A percentile compares a stretch with the other conserved stretches of the same genome.
Evolutionary conservation across 1,139 yeast genomes (phyloP).

Genomic region (Kodamaea sp.): DNA sequence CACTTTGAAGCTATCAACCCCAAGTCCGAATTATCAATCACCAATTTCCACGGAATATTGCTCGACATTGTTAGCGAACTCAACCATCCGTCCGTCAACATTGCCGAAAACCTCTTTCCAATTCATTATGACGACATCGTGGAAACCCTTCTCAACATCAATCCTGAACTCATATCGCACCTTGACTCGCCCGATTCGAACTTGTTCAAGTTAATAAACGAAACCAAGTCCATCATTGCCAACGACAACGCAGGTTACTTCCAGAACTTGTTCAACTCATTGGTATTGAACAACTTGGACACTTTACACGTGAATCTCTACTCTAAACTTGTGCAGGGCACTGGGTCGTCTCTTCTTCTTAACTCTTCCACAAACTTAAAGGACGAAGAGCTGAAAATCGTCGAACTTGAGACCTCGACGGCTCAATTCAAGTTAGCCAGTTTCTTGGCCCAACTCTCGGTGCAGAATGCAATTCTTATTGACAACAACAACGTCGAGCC

Average conservation of each 20-base stretch:
- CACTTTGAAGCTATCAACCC: conserved; percentile 71
- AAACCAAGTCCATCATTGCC: conserved; percentile 37
- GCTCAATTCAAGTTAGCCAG: conserved; percentile 62
- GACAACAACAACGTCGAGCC: conserved; percentile 40
- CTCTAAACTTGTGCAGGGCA: conserved; percentile 8
- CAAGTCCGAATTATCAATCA: conserved; percentile 64
- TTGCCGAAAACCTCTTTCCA: conserved; percentile 41
- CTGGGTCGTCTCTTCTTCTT: conserved; percentile 9
- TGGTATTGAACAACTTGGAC: conserved; percentile 30
- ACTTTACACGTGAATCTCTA: conserved; percentile 33
- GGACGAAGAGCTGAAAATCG: conserved; percentile 16
- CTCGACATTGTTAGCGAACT: conserved; percentile 19
- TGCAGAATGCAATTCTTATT: conserved; percentile 61
- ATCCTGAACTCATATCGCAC: conserved; percentile 43
- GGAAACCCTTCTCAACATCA: conserved; percentile 47
- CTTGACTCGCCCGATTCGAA: conserved; percentile 42
- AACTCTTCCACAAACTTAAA: conserved; percentile 10
- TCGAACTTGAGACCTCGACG: conserved; percentile 20
- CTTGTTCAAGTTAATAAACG: conserved; percentile 47
- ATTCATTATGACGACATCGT: conserved; percentile 41
- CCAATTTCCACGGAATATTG: conserved; percentile 48
- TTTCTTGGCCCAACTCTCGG: conserved; percentile 64
- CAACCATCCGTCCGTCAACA: conserved; percentile 17
- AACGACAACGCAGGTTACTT: conserved; percentile 19
- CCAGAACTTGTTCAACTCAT: conserved; percentile 28